Evolutionary conservation across 768 basidiomycete genomes (phyloP), one percentile per base, ranked within the genome.

Genomic region (Trichaptum fuscoviolaceum): DNA sequence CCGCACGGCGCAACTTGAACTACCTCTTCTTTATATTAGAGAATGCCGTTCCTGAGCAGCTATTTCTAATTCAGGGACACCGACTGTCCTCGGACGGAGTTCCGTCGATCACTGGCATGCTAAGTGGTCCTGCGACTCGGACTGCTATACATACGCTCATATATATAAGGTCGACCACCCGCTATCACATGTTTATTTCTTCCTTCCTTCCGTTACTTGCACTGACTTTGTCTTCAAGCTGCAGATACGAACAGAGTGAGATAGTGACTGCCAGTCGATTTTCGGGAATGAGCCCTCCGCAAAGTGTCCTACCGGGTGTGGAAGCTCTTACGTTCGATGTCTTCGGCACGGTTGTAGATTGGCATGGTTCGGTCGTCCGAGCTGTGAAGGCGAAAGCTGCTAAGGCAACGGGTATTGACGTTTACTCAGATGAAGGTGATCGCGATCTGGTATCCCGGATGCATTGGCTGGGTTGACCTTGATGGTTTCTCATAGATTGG

Each of bases 401-500:
- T 2, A 2, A 59, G 59, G 25, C 23, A 5, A 23, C 18, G 42
- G 18, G 27, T 20, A 64, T 68, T 4, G 15, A 17, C 8, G 17
- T 30, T 1, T 62, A 24, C 58, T 7, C 57, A 62, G 67, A 61
- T 61, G 59, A 25, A 34, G 30, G 25, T 25, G 12, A 35, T 12
- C 63, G 24, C 30, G 15, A 35, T 25, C 10, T 63, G 12, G 62
- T 17, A 17, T 36, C 17, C 7, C 35, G n/a, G n/a, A n/a, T n/a
- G 17, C 35, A 36, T 7, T 17, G 35, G 7, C 35, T 36, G 35
- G 7, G 17, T 36, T 36, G 7, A 7, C 35, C 17, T 17, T 36
- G 7, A 35, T 36, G 12, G 15, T 63, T 63, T 6, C 24, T 7
- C 34, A 24, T 69, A 64, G 76, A 84, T 69, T 85, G 84, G 84